Base-by-base conservation (phyloP, 495 filamentous ascomycete genomes). In the Bacidia gigantensis region DNA sequence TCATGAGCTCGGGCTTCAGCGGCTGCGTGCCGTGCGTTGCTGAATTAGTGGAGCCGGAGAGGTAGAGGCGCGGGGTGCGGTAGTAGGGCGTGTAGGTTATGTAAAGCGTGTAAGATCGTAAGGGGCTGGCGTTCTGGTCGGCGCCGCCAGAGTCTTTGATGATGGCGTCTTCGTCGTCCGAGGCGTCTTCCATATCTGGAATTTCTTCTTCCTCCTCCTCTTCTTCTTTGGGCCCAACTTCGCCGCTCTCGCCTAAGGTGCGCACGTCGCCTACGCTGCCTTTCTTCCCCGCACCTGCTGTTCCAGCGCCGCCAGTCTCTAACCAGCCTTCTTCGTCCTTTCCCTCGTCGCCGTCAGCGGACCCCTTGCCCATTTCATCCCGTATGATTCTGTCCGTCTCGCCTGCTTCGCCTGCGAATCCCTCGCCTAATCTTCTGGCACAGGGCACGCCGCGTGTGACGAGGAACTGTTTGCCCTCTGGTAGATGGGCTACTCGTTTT, bases 201-300 rank as follows among this genome's bases (percentile, higher is more conserved):
- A 96, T 95, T 62, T 96, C 92, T 57, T 95, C 88, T 54, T 97
- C 92, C 58, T 97, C 90, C 52, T 89, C 84, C 50, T 95, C 90
- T 60, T 98, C 93, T 59, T 96, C 92, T 86, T 95, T 96, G 64
- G 96, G 90, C 0, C 89, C 89, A 54, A 96, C 94, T 62, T 96
- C 92, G 44, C 89, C 86, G 9, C 83, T 80, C 3, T 89, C 77
- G 18, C 82, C 87, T 11, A 86, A 80, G 55, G 86, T 83, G 26
- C 77, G 74, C 47, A 75, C 62, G 54, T 86, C 86, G 7, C 86
- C 84, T 26, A 76, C 75, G 60, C 92, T 68, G 44, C 95, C 89
- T 68, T 96, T 50, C 14, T 89, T 49, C 76, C 67, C 38, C 80
- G 79, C 62, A 83, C 86, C 60, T 86, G 81, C 21, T 75, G 82